Evolutionary conservation across 2,329 filamentous ascomycete genomes (phyloP), one percentile per base, ranked within the genome.

Genomic region (Exophiala oligosperma): DNA sequence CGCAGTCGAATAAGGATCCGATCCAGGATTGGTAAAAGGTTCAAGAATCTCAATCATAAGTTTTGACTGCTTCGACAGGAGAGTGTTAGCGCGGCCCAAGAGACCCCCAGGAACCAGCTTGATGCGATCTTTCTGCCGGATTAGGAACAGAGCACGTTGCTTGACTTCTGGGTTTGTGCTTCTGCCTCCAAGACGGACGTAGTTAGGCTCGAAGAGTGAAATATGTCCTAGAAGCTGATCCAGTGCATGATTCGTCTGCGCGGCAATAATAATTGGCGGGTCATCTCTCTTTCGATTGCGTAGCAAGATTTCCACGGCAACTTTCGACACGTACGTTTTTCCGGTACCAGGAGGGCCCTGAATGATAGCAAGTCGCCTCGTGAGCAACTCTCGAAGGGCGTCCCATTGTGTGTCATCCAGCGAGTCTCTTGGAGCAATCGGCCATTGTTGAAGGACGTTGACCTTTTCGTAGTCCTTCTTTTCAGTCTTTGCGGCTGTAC

Each of bases 171-270:
- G 73, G 59, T 90, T 87, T 52, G 84, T 82, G 17, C 88, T 90
- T 29, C 89, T 82, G 2, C 87, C 85, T 43, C 91, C 91, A 8
- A 90, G 73, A 7, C 87, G 82, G 49, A 88, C 75, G 57, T 92
- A 86, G 1, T 84, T 80, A 0, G 75, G 71, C 65, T 88, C 86
- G 64, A 88, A 88, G 4, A 76, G 69, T 1, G 84, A 77, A 14
- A 91, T 79, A 54, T 87, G 84, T 1, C 76, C 74, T 0, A 96
- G 77, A 0, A 97, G 77, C 69, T 96, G 92, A 66, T 97, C 92
- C 0, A 96, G 76, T 0, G 92, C 92, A 72, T 96, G 91, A 59
- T 97, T 97, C 0, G 92, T 97, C 67, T 96, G 91, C 6, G 91
- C 91, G 0, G 91, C 83, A 2, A 96, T 79, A 21, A 96, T 80